These are phyloP conservation scores for Calonectria pseudoturangicola DNA, from an alignment of 2,329 filamentous ascomycete species.

Conservation along the genomic window DNA sequence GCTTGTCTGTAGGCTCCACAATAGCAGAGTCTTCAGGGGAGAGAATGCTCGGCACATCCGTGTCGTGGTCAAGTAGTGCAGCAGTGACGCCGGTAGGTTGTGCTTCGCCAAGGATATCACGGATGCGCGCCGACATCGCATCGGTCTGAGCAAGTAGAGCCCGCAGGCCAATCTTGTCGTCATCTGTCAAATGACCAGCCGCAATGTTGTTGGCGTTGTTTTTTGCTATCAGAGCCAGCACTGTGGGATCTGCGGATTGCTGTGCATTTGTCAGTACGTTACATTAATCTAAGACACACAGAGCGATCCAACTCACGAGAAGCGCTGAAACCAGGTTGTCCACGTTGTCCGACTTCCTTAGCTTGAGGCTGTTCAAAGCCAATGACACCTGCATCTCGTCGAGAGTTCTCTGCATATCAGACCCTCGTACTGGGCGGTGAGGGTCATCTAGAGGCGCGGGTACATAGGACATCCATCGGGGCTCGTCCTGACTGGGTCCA, in stretches of 20 bases:
- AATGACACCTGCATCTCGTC: constrained; percentile 80
- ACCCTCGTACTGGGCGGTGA: constrained; percentile 54
- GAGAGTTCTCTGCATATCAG: constrained; percentile 67
- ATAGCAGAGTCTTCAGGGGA: constrained; percentile 56
- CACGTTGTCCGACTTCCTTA: constrained; percentile 69
- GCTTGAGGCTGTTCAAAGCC: constrained; percentile 75
- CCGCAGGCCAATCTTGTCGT: constrained; percentile 67
- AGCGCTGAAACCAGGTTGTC: constrained; percentile 75
- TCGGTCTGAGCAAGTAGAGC: constrained; percentile 70
- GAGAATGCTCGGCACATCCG: constrained; percentile 51
- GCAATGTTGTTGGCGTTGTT: constrained; percentile 66
- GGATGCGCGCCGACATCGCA: constrained; percentile 65
- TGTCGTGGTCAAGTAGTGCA: constrained; percentile 49
- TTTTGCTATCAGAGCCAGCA: constrained; percentile 70
- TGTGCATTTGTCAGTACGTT: constrained; percentile 52
- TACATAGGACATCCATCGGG: constrained; percentile 56
- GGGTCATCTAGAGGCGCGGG: constrained; percentile 49
- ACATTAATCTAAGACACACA: constrained; percentile 4
- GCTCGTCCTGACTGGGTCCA: constrained; percentile 56
- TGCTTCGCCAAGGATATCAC: constrained; percentile 62
- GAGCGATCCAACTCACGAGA: constrained; percentile 71
- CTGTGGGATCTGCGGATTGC: constrained; percentile 65
- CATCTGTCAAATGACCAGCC: constrained; percentile 61
- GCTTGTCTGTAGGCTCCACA: constrained; percentile 57
- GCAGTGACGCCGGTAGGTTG: constrained; percentile 46